Base-by-base conservation (phyloP, 2,329 filamentous ascomycete genomes). In the Cladosporium velox region DNA sequence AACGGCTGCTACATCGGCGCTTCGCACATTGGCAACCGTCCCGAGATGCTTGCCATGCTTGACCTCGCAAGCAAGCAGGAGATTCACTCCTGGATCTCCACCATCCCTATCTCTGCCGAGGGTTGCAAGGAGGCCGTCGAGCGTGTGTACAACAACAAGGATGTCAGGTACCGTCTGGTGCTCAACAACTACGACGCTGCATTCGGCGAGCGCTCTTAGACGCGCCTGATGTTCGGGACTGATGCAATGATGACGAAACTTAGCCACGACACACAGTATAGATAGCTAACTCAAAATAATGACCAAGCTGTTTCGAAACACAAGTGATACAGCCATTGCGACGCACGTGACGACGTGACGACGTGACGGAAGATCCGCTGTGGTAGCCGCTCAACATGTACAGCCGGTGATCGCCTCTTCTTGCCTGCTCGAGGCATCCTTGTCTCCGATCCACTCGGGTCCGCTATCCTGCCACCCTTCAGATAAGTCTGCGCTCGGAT, bases 81-180 rank as follows among this genome's bases (percentile, higher is more conserved):
- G 67, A 81, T 84, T 72, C 83, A 83, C 78, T 79, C 76, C 67
- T 84, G 82, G 82, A 84, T 89, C 26, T 81, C 88, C 76, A 85
- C 89, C 73, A 86, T 96, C 57, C 86, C 90, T 60, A 91, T 97
- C 75, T 88, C 85, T 68, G 89, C 87, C 74, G 83, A 87, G 70
- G 89, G 87, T 0, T 88, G 90, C 74, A 88, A 88, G 77, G 84
- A 92, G 79, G 90, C 87, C 0, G 85, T 92, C 21, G 84, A 88
- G 76, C 84, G 88, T 69, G 85, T 93, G 60, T 76, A 77, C 66
- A 87, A 90, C 74, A 87, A 86, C 69, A 90, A 90, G 71, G 86
- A 91, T 75, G 88, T 93, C 15, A 84, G 84, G 38, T 94, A 91
- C 76, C 83, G 91, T 49, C 89, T 91, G 72, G 91, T 90, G 0